Evolutionary conservation across 2,329 filamentous ascomycete species (phyloP).

Genomic region (Epichloe hybrida): DNA sequence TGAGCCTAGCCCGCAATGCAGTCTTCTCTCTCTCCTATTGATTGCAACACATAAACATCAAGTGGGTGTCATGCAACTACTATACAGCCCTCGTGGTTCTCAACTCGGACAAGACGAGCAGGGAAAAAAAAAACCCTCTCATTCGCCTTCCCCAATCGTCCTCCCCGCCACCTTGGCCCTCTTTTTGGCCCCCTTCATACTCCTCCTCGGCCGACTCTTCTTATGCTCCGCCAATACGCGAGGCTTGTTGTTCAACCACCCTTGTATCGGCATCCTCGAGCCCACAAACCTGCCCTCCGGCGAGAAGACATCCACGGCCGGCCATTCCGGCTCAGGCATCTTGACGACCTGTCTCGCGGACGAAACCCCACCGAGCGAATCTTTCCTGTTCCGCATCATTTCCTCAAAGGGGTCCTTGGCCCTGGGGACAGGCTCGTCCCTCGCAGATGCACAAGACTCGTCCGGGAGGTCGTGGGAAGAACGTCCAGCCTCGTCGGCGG

Average conservation of each 20-base stretch:
- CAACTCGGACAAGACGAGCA: no score
- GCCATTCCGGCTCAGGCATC: slow-evolving; percentile 34
- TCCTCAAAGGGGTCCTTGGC: slow-evolving; percentile 12
- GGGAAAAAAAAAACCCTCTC: no score
- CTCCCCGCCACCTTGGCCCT: slow-evolving; percentile 18
- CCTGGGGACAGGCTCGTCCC: neutral
- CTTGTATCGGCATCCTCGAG: slow-evolving; percentile 53
- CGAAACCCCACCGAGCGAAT: neutral
- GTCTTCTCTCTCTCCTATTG: no score
- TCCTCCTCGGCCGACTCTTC: slow-evolving; percentile 47
- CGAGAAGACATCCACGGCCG: slow-evolving; percentile 70
- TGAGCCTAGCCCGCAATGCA: no score
- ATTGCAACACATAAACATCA: no score
- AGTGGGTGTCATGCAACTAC: no score
- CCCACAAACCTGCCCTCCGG: slow-evolving; percentile 74
- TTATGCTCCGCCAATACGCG: slow-evolving; percentile 32
- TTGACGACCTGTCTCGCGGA: neutral
- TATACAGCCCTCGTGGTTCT: no score
- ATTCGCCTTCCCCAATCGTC: neutral
- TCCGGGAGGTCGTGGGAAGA: neutral
- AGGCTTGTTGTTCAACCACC: slow-evolving; percentile 50
- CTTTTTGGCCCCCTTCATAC: slow-evolving; percentile 52
- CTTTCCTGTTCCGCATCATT: slow-evolving; percentile 15
- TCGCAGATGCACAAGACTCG: neutral
- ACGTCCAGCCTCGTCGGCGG: slow-evolving; percentile 4